Evolutionary conservation across 1,284 basidiomycete species (phyloP).

Genomic region (Fomes fomentarius): DNA sequence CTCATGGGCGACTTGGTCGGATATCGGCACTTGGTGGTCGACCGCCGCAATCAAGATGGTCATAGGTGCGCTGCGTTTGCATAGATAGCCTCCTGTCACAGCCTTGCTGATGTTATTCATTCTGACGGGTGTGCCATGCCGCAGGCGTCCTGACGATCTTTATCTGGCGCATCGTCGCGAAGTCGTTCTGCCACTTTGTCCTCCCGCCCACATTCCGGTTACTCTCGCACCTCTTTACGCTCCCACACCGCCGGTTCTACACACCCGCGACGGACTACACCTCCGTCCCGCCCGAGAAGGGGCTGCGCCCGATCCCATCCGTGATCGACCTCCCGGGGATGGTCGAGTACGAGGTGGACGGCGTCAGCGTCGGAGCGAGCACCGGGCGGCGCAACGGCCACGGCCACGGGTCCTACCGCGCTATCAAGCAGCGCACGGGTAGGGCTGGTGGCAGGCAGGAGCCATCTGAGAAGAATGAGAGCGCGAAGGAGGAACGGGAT

Average conservation of each 20-base stretch:
- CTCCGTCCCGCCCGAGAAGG: constrained; percentile 60
- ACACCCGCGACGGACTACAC: constrained; percentile 88
- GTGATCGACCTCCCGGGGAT: constrained; percentile 76
- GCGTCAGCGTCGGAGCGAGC: constrained; percentile 27
- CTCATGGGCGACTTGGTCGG: constrained; percentile 51
- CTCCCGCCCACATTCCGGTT: constrained; percentile 85
- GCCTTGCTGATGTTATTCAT: too few species aligned
- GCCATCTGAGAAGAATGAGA: constrained; percentile 9
- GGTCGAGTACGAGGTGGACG: constrained; percentile 39
- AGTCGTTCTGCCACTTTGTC: constrained; percentile 70
- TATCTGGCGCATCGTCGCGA: constrained; percentile 84
- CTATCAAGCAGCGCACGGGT: constrained; percentile 24
- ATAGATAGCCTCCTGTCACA: too few species aligned
- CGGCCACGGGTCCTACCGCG: constrained; percentile 14
- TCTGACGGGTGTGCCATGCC: too few species aligned
- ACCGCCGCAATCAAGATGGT: constrained; percentile 65
- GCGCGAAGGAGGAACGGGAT: constrained; percentile 37
- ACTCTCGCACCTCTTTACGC: constrained; percentile 60
- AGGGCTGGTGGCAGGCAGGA: constrained; percentile 15
- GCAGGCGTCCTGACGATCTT: constrained; percentile 77
- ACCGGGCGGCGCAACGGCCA: constrained; percentile 7
- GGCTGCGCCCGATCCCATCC: constrained; percentile 78
- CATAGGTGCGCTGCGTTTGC: constrained; percentile 43
- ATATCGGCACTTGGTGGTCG: constrained; percentile 56
- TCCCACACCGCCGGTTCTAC: constrained; percentile 84